Percentiles rank a stretch among this genome's conserved stretches.
Evolutionary conservation across 139 green algal species (phyloP).

Genomic region (Nannochloris sp.): DNA sequence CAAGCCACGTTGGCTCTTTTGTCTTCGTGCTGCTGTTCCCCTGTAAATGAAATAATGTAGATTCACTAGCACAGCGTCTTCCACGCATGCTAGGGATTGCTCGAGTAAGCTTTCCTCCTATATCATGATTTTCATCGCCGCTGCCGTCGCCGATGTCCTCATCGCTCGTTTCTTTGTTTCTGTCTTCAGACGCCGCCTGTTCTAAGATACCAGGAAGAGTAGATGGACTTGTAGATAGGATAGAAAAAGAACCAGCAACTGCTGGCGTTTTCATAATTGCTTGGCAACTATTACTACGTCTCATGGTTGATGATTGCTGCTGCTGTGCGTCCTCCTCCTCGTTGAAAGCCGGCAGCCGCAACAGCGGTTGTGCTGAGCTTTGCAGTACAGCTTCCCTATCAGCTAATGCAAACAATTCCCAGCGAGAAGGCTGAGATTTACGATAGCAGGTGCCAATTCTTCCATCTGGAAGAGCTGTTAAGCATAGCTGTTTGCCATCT

Average conservation of each 20-base stretch:
- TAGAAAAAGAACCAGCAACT: background rate
- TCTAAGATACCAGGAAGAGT: background rate
- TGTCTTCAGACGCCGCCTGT: too few relatives aligned
- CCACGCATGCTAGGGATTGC: background rate
- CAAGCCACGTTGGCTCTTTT: background rate
- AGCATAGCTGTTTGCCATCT: conserved; percentile 3
- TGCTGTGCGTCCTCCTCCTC: too few relatives aligned
- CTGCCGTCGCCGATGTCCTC: background rate
- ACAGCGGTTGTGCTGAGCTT: background rate
- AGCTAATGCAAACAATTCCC: conserved; percentile 7
- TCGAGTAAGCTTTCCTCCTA: background rate
- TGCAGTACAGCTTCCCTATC: background rate
- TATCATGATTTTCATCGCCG: background rate
- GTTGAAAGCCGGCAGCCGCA: background rate
- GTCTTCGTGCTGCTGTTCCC: background rate
- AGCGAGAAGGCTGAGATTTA: background rate
- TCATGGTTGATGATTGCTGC: too few relatives aligned
- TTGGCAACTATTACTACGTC: background rate
- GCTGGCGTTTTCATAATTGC: background rate
- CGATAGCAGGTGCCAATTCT: background rate
- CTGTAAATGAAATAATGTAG: too few relatives aligned
- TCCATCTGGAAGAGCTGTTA: conserved; percentile 13
- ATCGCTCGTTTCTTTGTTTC: background rate
- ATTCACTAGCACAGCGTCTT: conserved; percentile 6
- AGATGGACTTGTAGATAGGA: background rate